Evolutionary conservation across 768 basidiomycete species (phyloP).

Genomic region (Tylopilus sp.): DNA sequence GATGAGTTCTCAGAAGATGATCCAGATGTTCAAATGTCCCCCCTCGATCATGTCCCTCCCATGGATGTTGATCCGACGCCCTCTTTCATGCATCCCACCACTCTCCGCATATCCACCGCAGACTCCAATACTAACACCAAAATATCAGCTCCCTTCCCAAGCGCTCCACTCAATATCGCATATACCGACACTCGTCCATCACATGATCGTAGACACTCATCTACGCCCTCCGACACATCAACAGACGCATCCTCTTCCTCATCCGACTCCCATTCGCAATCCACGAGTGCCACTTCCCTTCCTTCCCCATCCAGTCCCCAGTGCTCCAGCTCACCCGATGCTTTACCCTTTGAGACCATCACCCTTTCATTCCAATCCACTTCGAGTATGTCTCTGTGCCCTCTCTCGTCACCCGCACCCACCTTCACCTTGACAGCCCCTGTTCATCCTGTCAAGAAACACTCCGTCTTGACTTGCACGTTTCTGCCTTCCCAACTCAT

Average conservation of each 20-base stretch:
- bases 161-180: constrained; percentile 11
- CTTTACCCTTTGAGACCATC: constrained; percentile 1
- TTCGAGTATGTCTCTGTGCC: constrained; percentile 1
- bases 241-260: constrained; percentile 23
- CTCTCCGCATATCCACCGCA: constrained; percentile 31
- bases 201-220: constrained; percentile 32
- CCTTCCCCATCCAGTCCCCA: constrained; percentile 22
- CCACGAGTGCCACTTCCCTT: constrained; percentile 28
- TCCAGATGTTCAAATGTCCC: constrained; percentile 27
- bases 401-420: neutral
- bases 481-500: constrained; percentile 49
- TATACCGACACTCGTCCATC: neutral
- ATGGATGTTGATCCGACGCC: constrained; percentile 28
- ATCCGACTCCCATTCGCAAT: constrained; percentile 19
- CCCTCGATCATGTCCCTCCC: constrained; percentile 26
- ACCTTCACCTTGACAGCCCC: constrained; percentile 9
- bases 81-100: constrained; percentile 39
- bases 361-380: neutral
- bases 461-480: constrained; percentile 46
- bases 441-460: constrained; percentile 12
- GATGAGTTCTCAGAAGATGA: constrained; percentile 27
- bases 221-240: constrained; percentile 26
- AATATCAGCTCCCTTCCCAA: constrained; percentile 1
- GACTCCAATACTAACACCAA: constrained; percentile 8
- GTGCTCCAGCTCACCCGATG: constrained; percentile 6